Evolutionary conservation across 129 eudicot species (phyloP).

Genomic region (Sambucus nigra): DNA sequence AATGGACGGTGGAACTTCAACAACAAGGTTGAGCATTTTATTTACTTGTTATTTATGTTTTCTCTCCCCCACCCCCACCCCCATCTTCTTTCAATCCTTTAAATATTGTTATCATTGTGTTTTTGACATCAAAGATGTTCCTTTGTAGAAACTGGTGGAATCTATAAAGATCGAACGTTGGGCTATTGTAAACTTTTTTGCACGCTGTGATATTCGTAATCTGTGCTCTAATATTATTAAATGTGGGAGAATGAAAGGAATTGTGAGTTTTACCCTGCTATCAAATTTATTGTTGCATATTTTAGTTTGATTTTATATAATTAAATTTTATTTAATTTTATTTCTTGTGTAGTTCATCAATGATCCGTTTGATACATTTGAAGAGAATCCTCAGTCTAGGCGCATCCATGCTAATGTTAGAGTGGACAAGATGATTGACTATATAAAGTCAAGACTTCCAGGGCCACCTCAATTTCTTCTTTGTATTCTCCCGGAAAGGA

Average conservation of each 20-base stretch:
- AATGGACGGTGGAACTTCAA: constrained; percentile 73
- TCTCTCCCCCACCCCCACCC: too few relatives aligned
- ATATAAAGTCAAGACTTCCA: constrained; percentile 46
- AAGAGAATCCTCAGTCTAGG: constrained; percentile 57
- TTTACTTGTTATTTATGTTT: too few relatives aligned
- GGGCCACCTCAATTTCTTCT: constrained; percentile 63
- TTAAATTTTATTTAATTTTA: background rate
- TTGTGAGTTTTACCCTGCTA: too few relatives aligned
- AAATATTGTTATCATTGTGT: constrained; percentile 23
- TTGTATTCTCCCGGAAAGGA: constrained; percentile 73
- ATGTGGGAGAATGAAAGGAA: constrained; percentile 38
- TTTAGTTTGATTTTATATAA: background rate
- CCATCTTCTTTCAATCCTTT: constrained; percentile 39
- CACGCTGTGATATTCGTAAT: constrained; percentile 37
- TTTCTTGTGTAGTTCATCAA: constrained; percentile 24
- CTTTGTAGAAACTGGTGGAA: constrained; percentile 25
- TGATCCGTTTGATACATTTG: constrained; percentile 44
- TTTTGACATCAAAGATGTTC: constrained; percentile 14
- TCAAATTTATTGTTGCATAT: background rate
- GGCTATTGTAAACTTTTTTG: constrained; percentile 54
- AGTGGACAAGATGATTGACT: constrained; percentile 82
- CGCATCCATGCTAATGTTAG: constrained; percentile 62
- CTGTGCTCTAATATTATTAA: constrained; percentile 31
- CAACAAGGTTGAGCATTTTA: constrained; percentile 42
- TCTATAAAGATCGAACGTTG: constrained; percentile 35